phyloP scores from a whole-genome alignment of 306 rosid genomes.

The Betula pendula region DNA sequence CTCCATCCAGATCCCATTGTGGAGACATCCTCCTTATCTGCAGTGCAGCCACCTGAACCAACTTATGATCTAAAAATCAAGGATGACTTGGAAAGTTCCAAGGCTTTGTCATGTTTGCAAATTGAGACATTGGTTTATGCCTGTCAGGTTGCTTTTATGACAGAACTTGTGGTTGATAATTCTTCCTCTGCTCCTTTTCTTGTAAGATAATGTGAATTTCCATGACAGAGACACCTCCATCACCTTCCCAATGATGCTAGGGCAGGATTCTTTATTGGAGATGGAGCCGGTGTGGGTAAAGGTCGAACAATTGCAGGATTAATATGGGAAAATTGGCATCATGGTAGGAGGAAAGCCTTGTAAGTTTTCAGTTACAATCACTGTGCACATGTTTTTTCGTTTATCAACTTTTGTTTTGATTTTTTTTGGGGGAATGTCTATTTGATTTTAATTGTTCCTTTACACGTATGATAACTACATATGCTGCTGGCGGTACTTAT shows the following conservation, averaged over 20 bases:
- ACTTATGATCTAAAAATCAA: conserved; percentile 72
- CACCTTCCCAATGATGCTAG: conserved; percentile 71
- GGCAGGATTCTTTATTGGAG: conserved; percentile 95
- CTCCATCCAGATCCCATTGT: conserved; percentile 95
- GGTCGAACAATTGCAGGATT: conserved; percentile 97
- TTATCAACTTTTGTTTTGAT: not conserved
- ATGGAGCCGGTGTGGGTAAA: conserved; percentile 99
- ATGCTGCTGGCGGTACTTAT: not conserved
- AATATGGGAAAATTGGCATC: conserved; percentile 97
- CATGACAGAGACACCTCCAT: conserved; percentile 86
- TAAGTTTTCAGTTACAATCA: conserved; percentile 50
- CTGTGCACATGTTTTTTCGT: not conserved
- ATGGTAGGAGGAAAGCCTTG: conserved; percentile 81
- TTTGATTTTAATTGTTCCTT: not conserved
- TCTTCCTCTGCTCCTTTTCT: conserved; percentile 18
- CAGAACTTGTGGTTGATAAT: conserved; percentile 32
- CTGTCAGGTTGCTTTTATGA: conserved; percentile 79
- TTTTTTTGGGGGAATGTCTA: conserved; percentile 19
- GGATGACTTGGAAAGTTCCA: conserved; percentile 64
- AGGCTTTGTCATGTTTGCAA: conserved; percentile 91
- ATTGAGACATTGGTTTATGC: conserved; percentile 97
- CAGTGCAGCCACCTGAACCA: conserved; percentile 99
- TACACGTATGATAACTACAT: not conserved
- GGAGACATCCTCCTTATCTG: conserved; percentile 96
- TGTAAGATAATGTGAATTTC: conserved; percentile 43